Evolutionary conservation across 2,329 filamentous ascomycete genomes (phyloP), one percentile per base, ranked within the genome.

Genomic region (Aspergillus glaucus): DNA sequence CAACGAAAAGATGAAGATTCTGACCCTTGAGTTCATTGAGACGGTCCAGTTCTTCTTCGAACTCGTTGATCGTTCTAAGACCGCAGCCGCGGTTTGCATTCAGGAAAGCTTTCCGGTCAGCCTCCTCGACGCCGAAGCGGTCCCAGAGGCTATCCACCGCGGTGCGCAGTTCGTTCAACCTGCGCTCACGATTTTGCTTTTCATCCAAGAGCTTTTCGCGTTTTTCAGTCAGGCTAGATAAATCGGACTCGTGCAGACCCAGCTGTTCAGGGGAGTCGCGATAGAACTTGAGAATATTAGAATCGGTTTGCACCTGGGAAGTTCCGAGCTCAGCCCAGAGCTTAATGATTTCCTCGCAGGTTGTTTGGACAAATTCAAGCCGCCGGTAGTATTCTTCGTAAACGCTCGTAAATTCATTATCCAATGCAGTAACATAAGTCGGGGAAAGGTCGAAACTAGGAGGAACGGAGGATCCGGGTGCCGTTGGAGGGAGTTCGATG

Each of bases 311-410:
- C 24, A 87, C 88, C 65, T 96, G 91, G 0, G 93, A 91, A 1
- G 88, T 95, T 40, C 93, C 93, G 8, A 98, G 81, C 68, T 98
- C 93, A 0, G 88, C 92, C 91, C 93, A 98, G 0, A 98, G 79
- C 59, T 89, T 87, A 60, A 98, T 93, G 51, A 95, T 92, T 53
- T 93, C 84, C 61, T 95, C 87, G 37, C 83, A 84, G 3, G 88
- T 70, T 17, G 82, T 72, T 67, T 88, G 83, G 12, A 97, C 90
- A 0, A 81, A 82, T 26, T 80, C 79, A 41, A 95, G 78, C 43
- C 93, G 87, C 56, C 84, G 86, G 40, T 85, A 89, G 71, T 97
- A 98, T 73, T 98, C 94, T 62, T 97, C 90, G 69, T 97, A 97
- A 17, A 98, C 88, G 51, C 90, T 83, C 9, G 88, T 89, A 64